Percentiles rank a stretch among this genome's conserved stretches.
Evolutionary conservation across 768 basidiomycete genomes (phyloP).

Genomic region (Exsudoporus frostii): DNA sequence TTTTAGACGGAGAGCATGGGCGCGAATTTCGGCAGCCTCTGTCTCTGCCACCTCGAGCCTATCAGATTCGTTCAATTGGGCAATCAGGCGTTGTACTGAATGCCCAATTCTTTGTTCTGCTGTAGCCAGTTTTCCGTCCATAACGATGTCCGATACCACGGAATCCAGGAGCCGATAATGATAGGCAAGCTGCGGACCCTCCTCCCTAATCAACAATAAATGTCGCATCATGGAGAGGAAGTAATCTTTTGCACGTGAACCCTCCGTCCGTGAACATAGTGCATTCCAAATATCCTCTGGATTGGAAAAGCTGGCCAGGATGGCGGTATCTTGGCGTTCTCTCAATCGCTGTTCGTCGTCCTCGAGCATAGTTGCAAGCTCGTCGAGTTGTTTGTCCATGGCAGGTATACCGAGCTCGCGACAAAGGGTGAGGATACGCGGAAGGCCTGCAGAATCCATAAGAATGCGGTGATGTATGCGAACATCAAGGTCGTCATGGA

Average conservation of each 20-base stretch:
- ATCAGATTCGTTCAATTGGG: constrained; percentile 88
- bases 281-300: constrained; percentile 87
- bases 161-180: constrained; percentile 92
- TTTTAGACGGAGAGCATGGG: constrained; percentile 59
- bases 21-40: constrained; percentile 69
- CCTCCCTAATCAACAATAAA: constrained; percentile 84
- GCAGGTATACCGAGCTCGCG: constrained; percentile 57
- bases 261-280: constrained; percentile 70
- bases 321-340: constrained; percentile 71
- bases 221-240: constrained; percentile 95
- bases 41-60: constrained; percentile 72
- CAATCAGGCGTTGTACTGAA: constrained; percentile 84
- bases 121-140: constrained; percentile 85
- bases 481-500: constrained; percentile 74
- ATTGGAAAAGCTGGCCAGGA: constrained; percentile 72
- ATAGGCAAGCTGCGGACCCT: constrained; percentile 78
- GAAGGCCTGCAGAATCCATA: constrained; percentile 86
- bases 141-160: constrained; percentile 84
- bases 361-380: constrained; percentile 58
- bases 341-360: constrained; percentile 73
- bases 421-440: constrained; percentile 67
- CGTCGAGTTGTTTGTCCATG: constrained; percentile 64
- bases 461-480: constrained; percentile 83
- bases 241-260: constrained; percentile 75
- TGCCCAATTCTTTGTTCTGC: constrained; percentile 84